These are phyloP conservation scores for Calophaca sinica DNA, from an alignment of 306 rosid genomes.

Conservation along the genomic window DNA sequence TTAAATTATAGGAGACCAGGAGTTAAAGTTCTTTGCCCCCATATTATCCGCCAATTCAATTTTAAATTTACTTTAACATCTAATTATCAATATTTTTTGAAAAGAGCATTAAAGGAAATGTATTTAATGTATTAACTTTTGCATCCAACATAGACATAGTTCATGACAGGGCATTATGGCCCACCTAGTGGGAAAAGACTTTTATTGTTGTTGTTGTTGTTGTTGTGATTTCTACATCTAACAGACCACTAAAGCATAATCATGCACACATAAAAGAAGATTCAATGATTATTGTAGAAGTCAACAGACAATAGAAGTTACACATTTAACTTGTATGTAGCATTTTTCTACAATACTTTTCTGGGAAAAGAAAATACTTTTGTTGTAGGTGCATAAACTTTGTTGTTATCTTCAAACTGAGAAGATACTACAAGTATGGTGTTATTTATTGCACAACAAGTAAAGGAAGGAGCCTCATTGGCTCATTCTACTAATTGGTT, in stretches of 20 bases:
- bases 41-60: too few species aligned
- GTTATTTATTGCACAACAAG: slow-evolving; percentile 18
- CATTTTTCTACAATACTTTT: not conserved
- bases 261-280: slow-evolving; percentile 2
- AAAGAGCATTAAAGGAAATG: too few species aligned
- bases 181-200: too few species aligned
- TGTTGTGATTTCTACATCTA: too few species aligned
- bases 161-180: too few species aligned
- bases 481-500: slow-evolving; percentile 28
- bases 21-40: too few species aligned
- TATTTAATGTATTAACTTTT: too few species aligned
- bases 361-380: not conserved
- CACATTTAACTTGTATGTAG: not conserved
- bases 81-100: too few species aligned
- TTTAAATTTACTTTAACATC: too few species aligned
- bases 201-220: too few species aligned
- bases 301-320: slow-evolving; percentile 1
- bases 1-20: too few species aligned
- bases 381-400: not conserved
- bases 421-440: not conserved
- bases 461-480: not conserved
- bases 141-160: too few species aligned
- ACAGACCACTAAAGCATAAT: not conserved
- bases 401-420: not conserved
- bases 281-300: not conserved